Percentiles rank a stretch among this genome's conserved stretches.
phyloP scores from a whole-genome alignment of 306 rosid genomes.

The Cucumis hystrix region DNA sequence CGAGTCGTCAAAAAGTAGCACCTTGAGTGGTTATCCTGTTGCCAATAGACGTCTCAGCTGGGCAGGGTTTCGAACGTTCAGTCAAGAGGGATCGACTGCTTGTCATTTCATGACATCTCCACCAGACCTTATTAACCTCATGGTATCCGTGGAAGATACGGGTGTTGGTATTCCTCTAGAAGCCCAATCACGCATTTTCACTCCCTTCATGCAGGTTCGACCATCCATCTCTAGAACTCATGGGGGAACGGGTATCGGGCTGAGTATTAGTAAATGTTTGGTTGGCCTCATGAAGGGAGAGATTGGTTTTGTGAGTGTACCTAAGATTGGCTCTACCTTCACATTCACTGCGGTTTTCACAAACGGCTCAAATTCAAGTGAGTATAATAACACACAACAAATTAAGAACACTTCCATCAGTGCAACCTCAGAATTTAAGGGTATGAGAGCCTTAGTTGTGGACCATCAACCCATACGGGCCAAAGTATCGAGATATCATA shows the following conservation, averaged over 20 bases:
- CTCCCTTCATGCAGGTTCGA: slow-evolving; percentile 95
- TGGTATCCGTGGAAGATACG: slow-evolving; percentile 94
- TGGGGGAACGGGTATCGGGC: slow-evolving; percentile 96
- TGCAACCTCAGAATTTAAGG: slow-evolving; percentile 49
- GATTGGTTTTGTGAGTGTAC: slow-evolving; percentile 75
- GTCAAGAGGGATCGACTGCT: slow-evolving; percentile 41
- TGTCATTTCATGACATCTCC: slow-evolving; percentile 38
- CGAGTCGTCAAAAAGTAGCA: slow-evolving; percentile 41
- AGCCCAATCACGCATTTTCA: slow-evolving; percentile 61
- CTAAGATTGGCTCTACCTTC: slow-evolving; percentile 81
- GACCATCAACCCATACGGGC: slow-evolving; percentile 71
- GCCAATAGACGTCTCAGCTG: slow-evolving; percentile 58
- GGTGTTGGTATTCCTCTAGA: slow-evolving; percentile 90
- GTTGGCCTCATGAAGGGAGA: slow-evolving; percentile 97
- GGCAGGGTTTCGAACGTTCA: slow-evolving; percentile 47
- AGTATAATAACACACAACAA: slow-evolving; percentile 33
- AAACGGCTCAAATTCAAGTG: slow-evolving; percentile 32
- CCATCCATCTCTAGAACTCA: slow-evolving; percentile 80
- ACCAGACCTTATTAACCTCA: slow-evolving; percentile 44
- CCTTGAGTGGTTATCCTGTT: slow-evolving; percentile 77
- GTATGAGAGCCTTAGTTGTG: slow-evolving; percentile 63
- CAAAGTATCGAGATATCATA: slow-evolving; percentile 78
- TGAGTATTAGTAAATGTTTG: slow-evolving; percentile 94
- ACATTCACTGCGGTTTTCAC: slow-evolving; percentile 78
- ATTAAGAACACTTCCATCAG: slow-evolving; percentile 42